These are phyloP conservation scores for Ochetophila trinervis DNA, from an alignment of 306 rosid species.

Conservation along the genomic window DNA sequence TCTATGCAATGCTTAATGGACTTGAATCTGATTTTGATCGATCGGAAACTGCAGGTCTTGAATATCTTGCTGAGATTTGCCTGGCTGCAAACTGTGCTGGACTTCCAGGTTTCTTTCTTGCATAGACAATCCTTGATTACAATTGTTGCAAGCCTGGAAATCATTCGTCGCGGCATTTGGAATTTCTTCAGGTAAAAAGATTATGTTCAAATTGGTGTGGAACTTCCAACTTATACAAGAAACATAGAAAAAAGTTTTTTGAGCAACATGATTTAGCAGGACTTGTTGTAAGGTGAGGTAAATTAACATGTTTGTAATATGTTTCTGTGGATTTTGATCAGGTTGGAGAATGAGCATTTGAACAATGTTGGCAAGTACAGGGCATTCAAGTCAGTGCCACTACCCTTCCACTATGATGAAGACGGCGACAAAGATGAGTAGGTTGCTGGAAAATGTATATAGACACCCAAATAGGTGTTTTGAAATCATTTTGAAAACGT, in stretches of 20 bases:
- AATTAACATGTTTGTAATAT: neutral
- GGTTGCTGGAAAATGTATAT: neutral
- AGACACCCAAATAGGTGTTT: no score
- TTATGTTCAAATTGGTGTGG: neutral
- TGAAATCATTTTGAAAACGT: no score
- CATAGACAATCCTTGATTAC: conserved; percentile 42
- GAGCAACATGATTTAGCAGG: neutral
- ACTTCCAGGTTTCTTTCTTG: conserved; percentile 35
- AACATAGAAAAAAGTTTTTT: neutral
- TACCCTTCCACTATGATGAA: conserved; percentile 69
- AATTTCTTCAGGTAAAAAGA: conserved; percentile 57
- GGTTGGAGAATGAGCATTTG: conserved; percentile 79
- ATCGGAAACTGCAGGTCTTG: conserved; percentile 38
- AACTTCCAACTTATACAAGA: neutral
- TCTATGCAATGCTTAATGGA: neutral
- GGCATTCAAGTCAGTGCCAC: conserved; percentile 72
- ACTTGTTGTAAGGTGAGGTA: neutral
- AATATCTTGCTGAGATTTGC: conserved; percentile 72
- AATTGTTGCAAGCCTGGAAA: conserved; percentile 53
- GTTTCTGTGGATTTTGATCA: conserved; percentile 8
- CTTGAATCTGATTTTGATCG: no score
- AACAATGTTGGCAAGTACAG: conserved; percentile 78
- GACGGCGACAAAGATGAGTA: conserved; percentile 48
- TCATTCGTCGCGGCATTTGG: conserved; percentile 76
- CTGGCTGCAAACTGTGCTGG: conserved; percentile 58